Conservation (phyloP, 306 rosid species). For the Aeschynomene evenia region DNA sequence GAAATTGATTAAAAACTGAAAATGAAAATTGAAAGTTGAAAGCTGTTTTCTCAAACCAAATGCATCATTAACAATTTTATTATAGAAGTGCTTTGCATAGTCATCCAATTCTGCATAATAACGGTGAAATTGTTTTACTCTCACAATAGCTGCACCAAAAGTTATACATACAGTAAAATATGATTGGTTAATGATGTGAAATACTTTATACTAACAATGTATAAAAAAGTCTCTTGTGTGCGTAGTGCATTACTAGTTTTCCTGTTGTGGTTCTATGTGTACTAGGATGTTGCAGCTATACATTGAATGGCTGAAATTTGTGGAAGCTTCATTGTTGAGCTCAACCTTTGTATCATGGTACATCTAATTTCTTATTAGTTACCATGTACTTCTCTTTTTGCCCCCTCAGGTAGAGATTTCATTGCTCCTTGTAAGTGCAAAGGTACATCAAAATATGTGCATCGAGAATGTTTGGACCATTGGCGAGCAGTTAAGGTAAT, state of each 20-base stretch:
- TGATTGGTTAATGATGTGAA: not conserved
- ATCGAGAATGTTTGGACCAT: slow-evolving; percentile 95
- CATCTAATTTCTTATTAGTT: not conserved
- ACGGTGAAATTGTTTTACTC: too few relatives aligned
- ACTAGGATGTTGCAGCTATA: not conserved
- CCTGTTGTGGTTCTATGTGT: not conserved
- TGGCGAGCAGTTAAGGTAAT: slow-evolving; percentile 94
- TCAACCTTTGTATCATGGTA: not conserved
- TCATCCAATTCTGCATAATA: too few relatives aligned
- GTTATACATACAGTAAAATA: not conserved
- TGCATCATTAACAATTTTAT: too few relatives aligned
- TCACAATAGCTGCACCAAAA: not conserved
- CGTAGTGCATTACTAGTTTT: not conserved
- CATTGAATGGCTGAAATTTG: slow-evolving; percentile 9
- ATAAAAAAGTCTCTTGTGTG: not conserved
- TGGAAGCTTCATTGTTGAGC: slow-evolving; percentile 5
- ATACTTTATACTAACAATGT: not conserved
- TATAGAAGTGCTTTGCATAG: too few relatives aligned
- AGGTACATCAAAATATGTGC: slow-evolving; percentile 95
- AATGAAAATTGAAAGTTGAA: too few relatives aligned
- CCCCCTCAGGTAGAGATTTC: slow-evolving; percentile 84
- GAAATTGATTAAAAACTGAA: too few relatives aligned
- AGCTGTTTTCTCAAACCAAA: too few relatives aligned
- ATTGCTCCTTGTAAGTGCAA: slow-evolving; percentile 98
- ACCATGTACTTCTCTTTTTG: not conserved